phyloP scores from a whole-genome alignment of 2,329 filamentous ascomycete genomes.

The Venturia carpophila region DNA sequence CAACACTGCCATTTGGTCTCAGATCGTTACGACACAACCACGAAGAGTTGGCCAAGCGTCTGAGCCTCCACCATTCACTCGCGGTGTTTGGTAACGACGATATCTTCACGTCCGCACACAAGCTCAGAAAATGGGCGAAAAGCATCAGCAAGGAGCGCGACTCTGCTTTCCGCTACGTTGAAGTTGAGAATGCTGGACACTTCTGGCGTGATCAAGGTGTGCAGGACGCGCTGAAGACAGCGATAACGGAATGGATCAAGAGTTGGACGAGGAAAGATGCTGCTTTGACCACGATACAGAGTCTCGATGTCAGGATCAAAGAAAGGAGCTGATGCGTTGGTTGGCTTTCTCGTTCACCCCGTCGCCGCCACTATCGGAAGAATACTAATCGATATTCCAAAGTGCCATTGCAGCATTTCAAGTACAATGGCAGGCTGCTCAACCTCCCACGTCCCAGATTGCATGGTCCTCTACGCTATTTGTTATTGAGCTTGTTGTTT shows the following conservation, averaged over 20 bases:
- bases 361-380: not conserved
- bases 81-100: constrained; percentile 70
- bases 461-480: not conserved
- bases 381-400: not conserved
- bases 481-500: not conserved
- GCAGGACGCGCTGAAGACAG: constrained; percentile 23
- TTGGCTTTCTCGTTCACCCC: too few relatives aligned
- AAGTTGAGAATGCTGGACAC: constrained; percentile 45
- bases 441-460: not conserved
- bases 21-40: constrained; percentile 9
- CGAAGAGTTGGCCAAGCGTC: constrained; percentile 2
- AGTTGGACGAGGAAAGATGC: not conserved
- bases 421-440: not conserved
- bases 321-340: not conserved
- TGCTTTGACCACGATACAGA: constrained; percentile 8
- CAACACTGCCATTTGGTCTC: constrained; percentile 28
- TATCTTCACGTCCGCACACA: constrained; percentile 59
- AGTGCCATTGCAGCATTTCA: not conserved
- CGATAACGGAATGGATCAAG: constrained; percentile 25
- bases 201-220: constrained; percentile 41
- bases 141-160: not conserved
- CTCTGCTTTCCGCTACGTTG: constrained; percentile 34
- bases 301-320: not conserved
- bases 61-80: constrained; percentile 42
- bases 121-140: constrained; percentile 57